Evolutionary conservation across 257 asterid genomes (phyloP).

Genomic region (Penstemon eatonii): DNA sequence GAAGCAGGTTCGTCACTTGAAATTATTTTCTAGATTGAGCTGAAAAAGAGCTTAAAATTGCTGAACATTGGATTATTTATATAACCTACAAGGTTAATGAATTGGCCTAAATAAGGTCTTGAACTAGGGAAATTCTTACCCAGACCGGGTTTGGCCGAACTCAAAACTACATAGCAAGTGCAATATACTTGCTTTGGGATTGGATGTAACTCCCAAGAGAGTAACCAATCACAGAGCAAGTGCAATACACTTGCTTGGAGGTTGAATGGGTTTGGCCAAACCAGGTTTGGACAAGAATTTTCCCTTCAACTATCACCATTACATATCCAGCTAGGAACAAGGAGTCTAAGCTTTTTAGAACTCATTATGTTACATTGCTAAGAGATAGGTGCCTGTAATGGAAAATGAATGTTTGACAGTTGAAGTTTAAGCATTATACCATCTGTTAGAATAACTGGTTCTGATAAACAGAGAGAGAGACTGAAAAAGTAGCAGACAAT

Average conservation of each 20-base stretch:
- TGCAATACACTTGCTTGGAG: too few relatives aligned
- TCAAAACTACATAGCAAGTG: too few relatives aligned
- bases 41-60: constrained; percentile 1
- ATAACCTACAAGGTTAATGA: neutral
- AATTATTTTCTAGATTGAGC: constrained; percentile 12
- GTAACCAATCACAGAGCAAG: too few relatives aligned
- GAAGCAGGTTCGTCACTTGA: constrained; percentile 58
- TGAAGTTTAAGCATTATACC: too few relatives aligned
- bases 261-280: too few relatives aligned
- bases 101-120: neutral
- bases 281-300: too few relatives aligned
- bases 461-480: neutral
- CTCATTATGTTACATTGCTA: neutral
- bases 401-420: too few relatives aligned
- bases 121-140: too few relatives aligned
- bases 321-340: constrained; percentile 1
- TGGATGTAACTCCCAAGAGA: too few relatives aligned
- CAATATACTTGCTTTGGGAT: too few relatives aligned
- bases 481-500: constrained; percentile 3
- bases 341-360: neutral
- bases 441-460: neutral
- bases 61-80: neutral
- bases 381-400: too few relatives aligned
- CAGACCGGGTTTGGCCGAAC: too few relatives aligned
- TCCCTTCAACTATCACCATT: neutral